Evolutionary conservation across 2,329 filamentous ascomycete genomes (phyloP), one percentile per base, ranked within the genome.

Genomic region (Paramyrothecium sp.): DNA sequence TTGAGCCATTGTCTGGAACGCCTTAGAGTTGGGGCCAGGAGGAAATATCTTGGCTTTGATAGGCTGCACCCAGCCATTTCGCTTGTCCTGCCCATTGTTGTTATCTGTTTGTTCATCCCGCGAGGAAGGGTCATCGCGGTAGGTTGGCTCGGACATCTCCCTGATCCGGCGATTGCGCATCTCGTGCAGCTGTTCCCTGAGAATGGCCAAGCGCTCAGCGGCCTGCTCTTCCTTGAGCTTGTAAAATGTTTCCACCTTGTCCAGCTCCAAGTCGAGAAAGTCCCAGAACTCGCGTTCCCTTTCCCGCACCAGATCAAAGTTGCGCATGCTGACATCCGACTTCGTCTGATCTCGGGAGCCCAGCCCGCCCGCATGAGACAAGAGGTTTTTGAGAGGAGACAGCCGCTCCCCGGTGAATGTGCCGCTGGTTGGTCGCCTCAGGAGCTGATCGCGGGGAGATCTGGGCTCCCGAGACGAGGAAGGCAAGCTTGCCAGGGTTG

Each of bases 191-290:
- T 99, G 95, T 54, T 92, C 86, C 47, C 90, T 85, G 51, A 99
- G 79, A 3, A 89, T 72, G 1, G 79, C 76, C 22, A 97, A 77
- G 2, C 93, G 85, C 55, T 88, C 78, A 0, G 86, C 89, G 0
- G 94, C 91, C 69, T 97, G 91, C 26, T 90, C 83, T 69, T 99
- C 95, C 69, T 97, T 97, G 63, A 85, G 77, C 64, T 85, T 87
- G 77, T 98, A 98, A 68, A 99, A 99, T 0, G 79, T 75, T 69
- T 99, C 93, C 12, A 99, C 91, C 74, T 98, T 99, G n/a, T 88
- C 81, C 16, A 99, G 78, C 74, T 99, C 90, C 11, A 78, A 78
- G 65, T 97, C 91, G 54, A 99, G 78, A 67, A 95, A 99, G 0
- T 80, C 75, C 71, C 93, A 94, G 69, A 99, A 98, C 16, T 97